These are phyloP conservation scores for Thuidium tamariscinum DNA, from an alignment of 225 moss, liverwort and hornwort genomes.

Conservation along the genomic window DNA sequence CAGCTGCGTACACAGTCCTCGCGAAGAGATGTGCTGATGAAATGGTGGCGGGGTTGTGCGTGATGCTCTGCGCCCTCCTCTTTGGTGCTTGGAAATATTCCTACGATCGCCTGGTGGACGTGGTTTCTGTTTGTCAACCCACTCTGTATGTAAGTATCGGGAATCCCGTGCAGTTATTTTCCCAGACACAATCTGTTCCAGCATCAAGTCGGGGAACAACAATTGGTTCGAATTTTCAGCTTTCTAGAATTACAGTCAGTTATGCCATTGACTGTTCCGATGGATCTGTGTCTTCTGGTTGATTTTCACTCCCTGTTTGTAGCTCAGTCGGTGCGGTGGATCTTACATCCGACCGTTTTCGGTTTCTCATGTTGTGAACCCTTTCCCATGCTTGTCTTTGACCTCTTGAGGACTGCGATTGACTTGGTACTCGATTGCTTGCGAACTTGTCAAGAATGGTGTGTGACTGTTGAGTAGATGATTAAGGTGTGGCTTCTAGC, in stretches of 20 bases:
- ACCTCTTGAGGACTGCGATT: neutral
- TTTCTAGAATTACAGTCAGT: neutral
- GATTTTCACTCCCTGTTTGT: neutral
- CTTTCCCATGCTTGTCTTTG: neutral
- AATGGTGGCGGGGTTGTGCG: constrained; percentile 71
- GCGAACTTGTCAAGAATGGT: neutral
- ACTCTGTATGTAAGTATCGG: constrained; percentile 30
- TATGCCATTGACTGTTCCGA: neutral
- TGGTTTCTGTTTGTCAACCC: constrained; percentile 63
- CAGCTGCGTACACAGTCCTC: constrained; percentile 35
- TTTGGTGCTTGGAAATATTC: constrained; percentile 83
- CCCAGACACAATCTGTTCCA: neutral
- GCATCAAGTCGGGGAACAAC: neutral
- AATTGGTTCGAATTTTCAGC: neutral
- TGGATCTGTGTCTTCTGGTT: neutral
- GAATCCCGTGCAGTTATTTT: neutral
- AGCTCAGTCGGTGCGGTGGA: neutral
- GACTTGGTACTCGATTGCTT: neutral
- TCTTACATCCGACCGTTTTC: neutral
- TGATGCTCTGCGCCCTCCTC: constrained; percentile 66
- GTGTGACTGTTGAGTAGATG: neutral
- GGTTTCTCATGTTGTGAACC: neutral
- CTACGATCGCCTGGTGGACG: constrained; percentile 43
- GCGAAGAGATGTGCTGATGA: constrained; percentile 74
- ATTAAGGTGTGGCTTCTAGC: neutral